Evolutionary conservation across 352 stramenopile species (phyloP).

Genomic region (Paralagenidium karlingii): DNA sequence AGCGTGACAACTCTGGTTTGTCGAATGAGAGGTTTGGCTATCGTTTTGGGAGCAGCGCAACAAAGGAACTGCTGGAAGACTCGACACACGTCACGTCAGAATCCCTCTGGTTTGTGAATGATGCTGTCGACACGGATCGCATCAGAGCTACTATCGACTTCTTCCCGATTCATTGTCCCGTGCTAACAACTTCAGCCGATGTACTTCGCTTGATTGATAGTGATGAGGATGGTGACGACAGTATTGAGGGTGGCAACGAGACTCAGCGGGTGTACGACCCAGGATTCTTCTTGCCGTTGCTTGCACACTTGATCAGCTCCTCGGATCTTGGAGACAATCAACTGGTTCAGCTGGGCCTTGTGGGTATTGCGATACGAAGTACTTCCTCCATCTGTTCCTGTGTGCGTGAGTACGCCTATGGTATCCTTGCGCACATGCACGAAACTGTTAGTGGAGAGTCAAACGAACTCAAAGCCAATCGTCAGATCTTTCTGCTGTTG

Average conservation of each 20-base stretch:
- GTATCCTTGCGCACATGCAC: slow-evolving; percentile 62
- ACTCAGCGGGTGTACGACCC: slow-evolving; percentile 40
- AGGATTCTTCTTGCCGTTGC: slow-evolving; percentile 60
- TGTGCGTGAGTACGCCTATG: slow-evolving; percentile 55
- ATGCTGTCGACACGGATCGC: slow-evolving; percentile 45
- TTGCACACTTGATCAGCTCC: slow-evolving; percentile 62
- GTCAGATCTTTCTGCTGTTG: slow-evolving; percentile 69
- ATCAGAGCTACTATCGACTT: slow-evolving; percentile 54
- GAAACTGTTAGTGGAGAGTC: slow-evolving; percentile 46
- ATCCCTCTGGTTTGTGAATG: slow-evolving; percentile 45
- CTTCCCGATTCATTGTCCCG: slow-evolving; percentile 31
- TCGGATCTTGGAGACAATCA: slow-evolving; percentile 39
- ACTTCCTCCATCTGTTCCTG: slow-evolving; percentile 43
- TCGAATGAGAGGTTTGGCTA: slow-evolving; percentile 38
- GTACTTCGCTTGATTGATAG: slow-evolving; percentile 15
- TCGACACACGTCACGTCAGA: no score
- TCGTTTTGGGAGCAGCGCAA: no score
- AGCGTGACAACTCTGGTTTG: slow-evolving; percentile 27
- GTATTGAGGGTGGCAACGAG: slow-evolving; percentile 4
- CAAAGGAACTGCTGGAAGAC: no score
- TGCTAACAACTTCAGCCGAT: slow-evolving; percentile 14
- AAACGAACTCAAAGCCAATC: slow-evolving; percentile 52
- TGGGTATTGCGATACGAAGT: slow-evolving; percentile 55
- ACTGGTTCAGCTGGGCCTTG: slow-evolving; percentile 55
- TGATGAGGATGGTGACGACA: slow-evolving; percentile 5